Conservation (phyloP, 176 grass and related monocot species). For the Musa schizocarpa region DNA sequence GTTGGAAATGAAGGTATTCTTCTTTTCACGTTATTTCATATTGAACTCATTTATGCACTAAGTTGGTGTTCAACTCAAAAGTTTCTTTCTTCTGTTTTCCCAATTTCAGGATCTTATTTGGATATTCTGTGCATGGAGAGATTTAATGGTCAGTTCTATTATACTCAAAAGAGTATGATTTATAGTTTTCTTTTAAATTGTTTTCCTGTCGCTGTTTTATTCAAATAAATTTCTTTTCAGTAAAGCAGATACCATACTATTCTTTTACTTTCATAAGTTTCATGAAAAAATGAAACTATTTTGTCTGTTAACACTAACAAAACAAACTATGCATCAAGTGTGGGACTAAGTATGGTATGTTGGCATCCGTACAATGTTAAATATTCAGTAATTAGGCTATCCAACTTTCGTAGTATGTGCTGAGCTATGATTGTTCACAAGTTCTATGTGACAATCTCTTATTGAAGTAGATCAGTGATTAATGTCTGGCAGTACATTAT, state of each 20-base stretch:
- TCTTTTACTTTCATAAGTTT: neutral
- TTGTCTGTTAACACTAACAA: too few species aligned
- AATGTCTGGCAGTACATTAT: neutral
- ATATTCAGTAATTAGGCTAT: neutral
- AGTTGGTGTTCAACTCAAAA: neutral
- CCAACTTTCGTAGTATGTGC: neutral
- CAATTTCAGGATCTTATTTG: constrained; percentile 72
- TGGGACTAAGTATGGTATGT: neutral
- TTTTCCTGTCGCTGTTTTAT: constrained; percentile 4
- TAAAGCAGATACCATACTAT: neutral
- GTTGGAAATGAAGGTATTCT: constrained; percentile 73
- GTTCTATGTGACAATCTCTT: neutral
- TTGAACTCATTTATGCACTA: neutral
- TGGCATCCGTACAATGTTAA: neutral
- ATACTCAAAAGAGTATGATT: neutral
- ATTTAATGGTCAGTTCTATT: constrained; percentile 78
- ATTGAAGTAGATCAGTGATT: constrained; percentile 3
- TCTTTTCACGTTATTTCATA: constrained; percentile 20
- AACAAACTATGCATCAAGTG: neutral
- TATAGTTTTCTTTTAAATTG: neutral
- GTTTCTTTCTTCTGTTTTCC: neutral
- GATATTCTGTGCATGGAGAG: constrained; percentile 92
- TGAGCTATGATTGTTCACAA: neutral
- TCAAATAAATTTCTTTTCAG: neutral
- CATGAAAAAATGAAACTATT: too few species aligned